Base-by-base conservation (phyloP, 1,284 basidiomycete genomes). In the Marasmius fiardii region DNA sequence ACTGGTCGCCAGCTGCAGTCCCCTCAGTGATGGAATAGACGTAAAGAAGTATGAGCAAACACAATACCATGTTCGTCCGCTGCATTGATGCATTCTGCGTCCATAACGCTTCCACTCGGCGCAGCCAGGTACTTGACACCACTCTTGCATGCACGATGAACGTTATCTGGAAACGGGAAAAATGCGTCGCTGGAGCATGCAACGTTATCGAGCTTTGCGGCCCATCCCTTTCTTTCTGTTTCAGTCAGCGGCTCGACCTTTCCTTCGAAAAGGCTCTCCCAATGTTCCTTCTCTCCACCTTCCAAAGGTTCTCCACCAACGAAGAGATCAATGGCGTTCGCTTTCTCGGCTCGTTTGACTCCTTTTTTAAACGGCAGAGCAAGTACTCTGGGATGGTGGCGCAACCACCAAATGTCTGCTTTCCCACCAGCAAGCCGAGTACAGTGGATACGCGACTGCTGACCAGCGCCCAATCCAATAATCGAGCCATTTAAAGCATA, bases 81-180 rank as follows among this genome's bases (percentile, higher is more conserved):
- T 6, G 93, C 92, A 74, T 92, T 93, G 76, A 98, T 87, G 68
- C 95, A 95, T 70, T 95, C 94, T 51, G 75, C 85, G 68, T 99
- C 96, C 96, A 98, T 98, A 57, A 99, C 95, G 63, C 92, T 95
- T 53, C 96, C 96, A 54, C 90, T 89, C 1, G 96, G 95, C 3
- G 97, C 97, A 28, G 93, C 95, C 56, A 99, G 82, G 74, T 96
- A 98, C 67, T 77, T 85, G 51, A 93, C 94, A 1, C 96, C 96
- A 60, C 92, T 95, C 78, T 92, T 89, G 70, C 86, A 82, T 51
- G 93, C 93, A 55, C 96, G 81, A 72, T 98, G 91, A 43, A 99
- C 96, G 67, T 99, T 99, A 73, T 99, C 97, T 7, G 95, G 86
- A 86, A 99, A 99, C 39, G 96, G 96, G 92, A 99, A 99, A 82